These are phyloP conservation scores for Aquanectria penicillioides DNA, from an alignment of 2,329 filamentous ascomycete genomes.

Conservation along the genomic window DNA sequence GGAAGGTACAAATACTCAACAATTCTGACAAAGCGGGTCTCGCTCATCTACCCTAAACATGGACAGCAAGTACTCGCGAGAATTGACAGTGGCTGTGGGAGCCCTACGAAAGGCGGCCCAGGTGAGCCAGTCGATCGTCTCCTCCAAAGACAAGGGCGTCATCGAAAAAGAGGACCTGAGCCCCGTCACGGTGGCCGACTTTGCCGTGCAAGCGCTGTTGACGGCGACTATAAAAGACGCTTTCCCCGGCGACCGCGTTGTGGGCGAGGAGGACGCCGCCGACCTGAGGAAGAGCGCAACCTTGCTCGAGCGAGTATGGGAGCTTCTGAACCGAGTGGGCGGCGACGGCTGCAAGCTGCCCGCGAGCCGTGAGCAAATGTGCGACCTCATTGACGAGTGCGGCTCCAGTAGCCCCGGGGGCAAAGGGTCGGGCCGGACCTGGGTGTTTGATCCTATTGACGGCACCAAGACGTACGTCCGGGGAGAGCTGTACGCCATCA, in stretches of 20 bases:
- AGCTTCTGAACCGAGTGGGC: constrained; percentile 49
- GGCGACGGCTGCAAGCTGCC: constrained; percentile 48
- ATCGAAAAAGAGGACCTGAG: constrained; percentile 65
- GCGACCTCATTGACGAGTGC: constrained; percentile 64
- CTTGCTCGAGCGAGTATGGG: constrained; percentile 60
- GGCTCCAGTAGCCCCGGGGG: constrained; percentile 51
- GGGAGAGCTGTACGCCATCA: constrained; percentile 66
- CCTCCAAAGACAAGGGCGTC: constrained; percentile 58
- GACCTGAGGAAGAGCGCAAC: constrained; percentile 55
- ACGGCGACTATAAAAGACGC: constrained; percentile 59
- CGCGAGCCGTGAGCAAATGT: constrained; percentile 55
- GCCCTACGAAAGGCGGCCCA: constrained; percentile 57
- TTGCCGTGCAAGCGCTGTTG: constrained; percentile 67
- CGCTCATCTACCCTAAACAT: constrained; percentile 40
- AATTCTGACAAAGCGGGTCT: not conserved
- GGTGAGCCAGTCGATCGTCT: constrained; percentile 61
- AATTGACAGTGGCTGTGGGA: constrained; percentile 55
- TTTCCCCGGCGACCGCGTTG: constrained; percentile 62
- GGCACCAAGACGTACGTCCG: constrained; percentile 67
- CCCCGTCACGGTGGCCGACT: constrained; percentile 68
- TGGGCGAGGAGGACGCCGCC: constrained; percentile 65
- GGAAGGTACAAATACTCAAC: no score
- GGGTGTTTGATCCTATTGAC: constrained; percentile 71
- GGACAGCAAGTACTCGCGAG: constrained; percentile 54
- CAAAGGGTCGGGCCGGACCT: constrained; percentile 53